Evolutionary conservation across 257 asterid species (phyloP).

Genomic region (Sherardia arvensis): DNA sequence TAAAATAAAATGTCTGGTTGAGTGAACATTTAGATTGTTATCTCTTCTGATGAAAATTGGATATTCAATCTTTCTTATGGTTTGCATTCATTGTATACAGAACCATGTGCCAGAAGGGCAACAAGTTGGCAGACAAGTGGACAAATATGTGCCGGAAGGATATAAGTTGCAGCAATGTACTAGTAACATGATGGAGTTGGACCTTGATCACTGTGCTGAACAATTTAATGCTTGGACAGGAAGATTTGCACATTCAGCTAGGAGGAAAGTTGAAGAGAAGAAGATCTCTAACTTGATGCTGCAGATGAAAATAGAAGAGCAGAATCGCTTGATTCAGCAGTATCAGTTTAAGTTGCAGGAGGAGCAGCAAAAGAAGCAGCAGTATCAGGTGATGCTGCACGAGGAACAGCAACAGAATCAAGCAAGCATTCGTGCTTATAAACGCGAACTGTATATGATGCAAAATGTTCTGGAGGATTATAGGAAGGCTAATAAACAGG

Average conservation of each 20-base stretch:
- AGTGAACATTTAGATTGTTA: too few species aligned
- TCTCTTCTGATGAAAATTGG: too few species aligned
- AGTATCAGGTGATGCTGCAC: not conserved
- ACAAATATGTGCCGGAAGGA: not conserved
- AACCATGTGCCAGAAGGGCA: not conserved
- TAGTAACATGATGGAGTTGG: not conserved
- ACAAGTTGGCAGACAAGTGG: not conserved
- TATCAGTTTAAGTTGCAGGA: not conserved
- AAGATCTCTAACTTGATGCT: not conserved
- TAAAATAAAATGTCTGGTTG: too few species aligned
- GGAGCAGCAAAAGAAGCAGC: not conserved
- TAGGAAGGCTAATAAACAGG: slow-evolving; percentile 2
- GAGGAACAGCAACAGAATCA: not conserved
- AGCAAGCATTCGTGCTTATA: not conserved
- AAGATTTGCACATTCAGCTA: not conserved
- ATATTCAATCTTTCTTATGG: not conserved
- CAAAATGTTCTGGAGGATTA: not conserved
- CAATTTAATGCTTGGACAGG: slow-evolving; percentile 6
- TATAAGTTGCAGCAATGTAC: not conserved
- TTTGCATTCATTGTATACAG: not conserved
- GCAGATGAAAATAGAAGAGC: slow-evolving; percentile 3
- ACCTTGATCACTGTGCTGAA: slow-evolving; percentile 3
- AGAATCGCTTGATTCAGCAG: not conserved
- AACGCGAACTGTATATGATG: slow-evolving; percentile 3
- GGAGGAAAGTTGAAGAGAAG: not conserved